Evolutionary conservation across 1,284 basidiomycete genomes (phyloP), one percentile per base, ranked within the genome.

Genomic region (Phenoliferia sp.): DNA sequence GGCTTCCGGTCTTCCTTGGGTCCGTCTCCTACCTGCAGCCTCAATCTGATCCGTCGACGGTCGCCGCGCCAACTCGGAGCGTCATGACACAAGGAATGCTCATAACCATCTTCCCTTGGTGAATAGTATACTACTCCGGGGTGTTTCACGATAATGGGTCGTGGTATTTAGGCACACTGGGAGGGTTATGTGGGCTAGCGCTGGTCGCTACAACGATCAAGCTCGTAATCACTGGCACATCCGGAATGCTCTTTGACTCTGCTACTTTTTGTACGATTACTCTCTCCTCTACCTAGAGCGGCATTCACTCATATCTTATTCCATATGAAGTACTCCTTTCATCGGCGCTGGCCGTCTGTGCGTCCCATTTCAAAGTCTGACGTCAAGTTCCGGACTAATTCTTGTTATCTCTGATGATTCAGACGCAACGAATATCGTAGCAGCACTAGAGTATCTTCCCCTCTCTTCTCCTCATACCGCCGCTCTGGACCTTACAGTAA

Each of bases 361-460:
- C 66, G 50, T 10, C 62, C 3, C 55, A 66, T 4, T 65, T 68
- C 58, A 44, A 12, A 12, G 39, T n/a, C 39, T 44, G 39, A 12
- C 12, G 39, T 44, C 39, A 44, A 22, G 12, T 44, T 22, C 12
- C 39, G 22, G 22, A 44, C 39, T 12, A 12, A 44, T 12, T 22
- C 39, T n/a, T n/a, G n/a, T n/a, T n/a, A n/a, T n/a, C 39, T 12
- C 39, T 22, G 12, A 12, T 22, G 12, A 44, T 22, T 12, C 39
- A 44, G 67, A 73, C 63, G 52, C 66, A 28, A 59, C 69, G 1
- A 73, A 73, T 57, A 61, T 71, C 31, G 65, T 65, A 50, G 67
- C 71, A n/a, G 71, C 69, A 1, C 62, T 73, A 16, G 67, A 64
- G 2, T 73, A 67, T 66, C 67, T 73, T 48, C 71, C 71, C n/a